Evolutionary conservation across 345 rosid species (phyloP).

Genomic region (Gossypium thurberi): DNA sequence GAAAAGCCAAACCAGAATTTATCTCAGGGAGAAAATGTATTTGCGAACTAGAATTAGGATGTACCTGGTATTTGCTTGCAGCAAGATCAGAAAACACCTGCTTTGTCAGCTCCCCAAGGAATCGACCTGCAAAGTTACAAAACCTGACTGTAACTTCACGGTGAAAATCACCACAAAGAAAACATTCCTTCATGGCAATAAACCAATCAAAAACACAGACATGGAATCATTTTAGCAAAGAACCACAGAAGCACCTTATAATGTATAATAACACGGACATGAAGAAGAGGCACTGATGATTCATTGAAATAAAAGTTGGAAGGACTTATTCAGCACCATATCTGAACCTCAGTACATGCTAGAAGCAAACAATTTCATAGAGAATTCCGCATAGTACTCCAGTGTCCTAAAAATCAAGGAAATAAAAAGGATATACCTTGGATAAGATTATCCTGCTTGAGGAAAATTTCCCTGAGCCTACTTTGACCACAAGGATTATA

Average conservation of each 20-base stretch:
- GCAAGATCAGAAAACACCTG: slow-evolving; percentile 86
- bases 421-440: slow-evolving; percentile 53
- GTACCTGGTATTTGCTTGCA: slow-evolving; percentile 97
- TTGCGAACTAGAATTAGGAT: neutral
- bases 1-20: neutral
- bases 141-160: neutral
- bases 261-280: neutral
- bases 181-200: neutral
- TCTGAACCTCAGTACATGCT: neutral
- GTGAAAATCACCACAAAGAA: neutral
- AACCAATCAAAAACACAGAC: neutral
- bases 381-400: neutral
- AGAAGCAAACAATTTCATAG: neutral
- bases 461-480: slow-evolving; percentile 98
- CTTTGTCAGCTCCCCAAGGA: slow-evolving; percentile 89
- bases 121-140: slow-evolving; percentile 58
- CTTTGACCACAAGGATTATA: slow-evolving; percentile 99
- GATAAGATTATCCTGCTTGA: slow-evolving; percentile 97
- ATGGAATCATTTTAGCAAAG: neutral
- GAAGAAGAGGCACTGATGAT: neutral
- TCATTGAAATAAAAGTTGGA: neutral
- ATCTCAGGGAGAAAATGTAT: neutral
- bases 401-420: neutral
- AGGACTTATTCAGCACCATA: neutral
- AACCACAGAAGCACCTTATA: neutral